Base-by-base conservation (phyloP, 768 basidiomycete species). In the Udeniomyces megalosporus region DNA sequence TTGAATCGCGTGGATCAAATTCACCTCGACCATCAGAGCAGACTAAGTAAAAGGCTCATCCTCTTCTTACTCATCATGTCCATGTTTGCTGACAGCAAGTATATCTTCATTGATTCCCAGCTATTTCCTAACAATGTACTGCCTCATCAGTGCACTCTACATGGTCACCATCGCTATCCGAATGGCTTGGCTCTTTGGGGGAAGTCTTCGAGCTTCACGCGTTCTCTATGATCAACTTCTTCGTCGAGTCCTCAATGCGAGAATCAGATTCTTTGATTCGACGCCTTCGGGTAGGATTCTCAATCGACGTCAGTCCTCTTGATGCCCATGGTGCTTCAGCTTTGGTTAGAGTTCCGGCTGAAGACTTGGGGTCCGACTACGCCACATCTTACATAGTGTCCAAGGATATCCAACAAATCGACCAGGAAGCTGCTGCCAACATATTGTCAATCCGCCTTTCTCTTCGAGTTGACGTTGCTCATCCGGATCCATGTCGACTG, bases 161-260 rank as follows among this genome's bases (percentile, higher is more conserved):
- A 42, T 71, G 15, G n/a, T 69, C 29, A 59, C 69, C 15, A 67
- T 73, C 31, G 71, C 70, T 12, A 61, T 66, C 1, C 61, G 73
- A 24, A 69, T 70, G 17, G 67, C 68, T 42, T 53, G 12, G 29
- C 67, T 67, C 22, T 72, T 69, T 60, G 62, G 55, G 8, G 73
- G 72, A 3, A 65, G 65, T 44, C 48, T 74, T 28, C 59, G 60
- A 20, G 73, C 73, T 3, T 69, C 68, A 59, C 60, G 62, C 15
- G 34, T 46, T 0, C 57, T 76, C 51, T 77, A 76, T 63, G 57
- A 64, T 1, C 46, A 65, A 29, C 67, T 76, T 11, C 62, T 76
- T 32, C 66, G 65, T 24, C 59, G 69, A 32, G 34, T 62, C 11
- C 68, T 77, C 1, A 71, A 71, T 0, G 75, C 76, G 0, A 68